Percentiles rank a stretch among this genome's conserved stretches.
Conservation (phyloP, 805 yeast genomes). For the Starmerella riodocensis region DNA sequence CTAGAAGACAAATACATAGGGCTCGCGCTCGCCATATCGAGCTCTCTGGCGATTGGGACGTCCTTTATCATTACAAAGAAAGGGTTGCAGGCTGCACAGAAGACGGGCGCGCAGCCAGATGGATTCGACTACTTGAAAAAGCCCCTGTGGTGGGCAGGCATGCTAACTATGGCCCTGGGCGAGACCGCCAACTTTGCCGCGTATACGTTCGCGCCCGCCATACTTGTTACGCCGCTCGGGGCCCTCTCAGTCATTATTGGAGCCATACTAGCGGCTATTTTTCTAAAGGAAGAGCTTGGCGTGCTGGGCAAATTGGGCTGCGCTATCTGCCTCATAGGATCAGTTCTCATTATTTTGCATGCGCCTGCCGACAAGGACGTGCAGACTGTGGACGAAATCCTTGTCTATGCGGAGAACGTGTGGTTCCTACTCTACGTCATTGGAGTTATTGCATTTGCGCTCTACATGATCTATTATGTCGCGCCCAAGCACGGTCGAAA, state of each 20-base stretch:
- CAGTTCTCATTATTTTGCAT: slow-evolving; percentile 75
- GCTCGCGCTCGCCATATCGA: slow-evolving; percentile 70
- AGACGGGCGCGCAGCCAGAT: slow-evolving; percentile 52
- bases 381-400: slow-evolving; percentile 74
- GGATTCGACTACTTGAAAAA: slow-evolving; percentile 67
- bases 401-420: slow-evolving; percentile 66
- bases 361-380: slow-evolving; percentile 93
- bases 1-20: slow-evolving; percentile 83
- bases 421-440: slow-evolving; percentile 52
- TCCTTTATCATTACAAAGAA: slow-evolving; percentile 81
- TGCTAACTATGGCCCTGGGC: slow-evolving; percentile 76
- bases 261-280: slow-evolving; percentile 75
- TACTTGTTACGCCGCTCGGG: slow-evolving; percentile 81
- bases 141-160: slow-evolving; percentile 93
- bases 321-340: slow-evolving; percentile 77
- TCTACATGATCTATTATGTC: slow-evolving; percentile 67
- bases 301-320: slow-evolving; percentile 84
- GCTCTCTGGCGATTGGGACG: slow-evolving; percentile 80
- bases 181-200: slow-evolving; percentile 91
- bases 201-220: slow-evolving; percentile 88
- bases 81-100: slow-evolving; percentile 59
- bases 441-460: slow-evolving; percentile 51
- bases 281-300: slow-evolving; percentile 76
- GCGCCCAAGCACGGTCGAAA: slow-evolving; percentile 69
- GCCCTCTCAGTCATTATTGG: slow-evolving; percentile 85